Conservation (phyloP, 148 eudicot genomes). For the Spergularia marina region DNA sequence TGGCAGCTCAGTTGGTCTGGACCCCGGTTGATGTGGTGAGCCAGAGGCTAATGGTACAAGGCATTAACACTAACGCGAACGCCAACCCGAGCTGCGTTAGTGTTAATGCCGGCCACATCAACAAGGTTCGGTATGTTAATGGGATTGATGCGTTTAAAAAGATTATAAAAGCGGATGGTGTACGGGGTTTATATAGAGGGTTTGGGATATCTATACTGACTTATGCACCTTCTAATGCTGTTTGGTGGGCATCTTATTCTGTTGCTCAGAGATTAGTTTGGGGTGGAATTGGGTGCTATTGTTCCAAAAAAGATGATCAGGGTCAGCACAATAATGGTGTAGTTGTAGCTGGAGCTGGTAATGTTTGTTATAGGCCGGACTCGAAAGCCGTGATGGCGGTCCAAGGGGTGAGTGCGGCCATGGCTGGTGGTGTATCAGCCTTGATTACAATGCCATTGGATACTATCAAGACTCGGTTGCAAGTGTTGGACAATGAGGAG, state of each 20-base stretch:
- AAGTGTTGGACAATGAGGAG: slow-evolving; percentile 59
- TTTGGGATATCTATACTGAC: slow-evolving; percentile 79
- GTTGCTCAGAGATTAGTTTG: slow-evolving; percentile 61
- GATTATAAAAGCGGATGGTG: slow-evolving; percentile 58
- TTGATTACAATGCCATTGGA: slow-evolving; percentile 72
- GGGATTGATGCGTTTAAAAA: slow-evolving; percentile 80
- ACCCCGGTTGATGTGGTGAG: slow-evolving; percentile 89
- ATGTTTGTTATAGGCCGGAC: slow-evolving; percentile 37
- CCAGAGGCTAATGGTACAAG: slow-evolving; percentile 86
- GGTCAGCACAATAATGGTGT: background rate
- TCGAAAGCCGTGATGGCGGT: slow-evolving; percentile 57
- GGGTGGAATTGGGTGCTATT: slow-evolving; percentile 47
- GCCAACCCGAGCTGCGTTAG: too few relatives aligned
- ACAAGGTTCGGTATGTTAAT: slow-evolving; percentile 27
- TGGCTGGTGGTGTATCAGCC: slow-evolving; percentile 64
- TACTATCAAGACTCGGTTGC: slow-evolving; percentile 65
- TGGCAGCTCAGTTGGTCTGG: slow-evolving; percentile 97
- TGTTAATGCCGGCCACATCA: background rate
- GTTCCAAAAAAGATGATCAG: slow-evolving; percentile 33
- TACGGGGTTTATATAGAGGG: slow-evolving; percentile 60
- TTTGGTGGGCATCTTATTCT: slow-evolving; percentile 78
- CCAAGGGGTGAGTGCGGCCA: slow-evolving; percentile 64
- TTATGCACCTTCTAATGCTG: slow-evolving; percentile 68
- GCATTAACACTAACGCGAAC: background rate
- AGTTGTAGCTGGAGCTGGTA: background rate